These are phyloP conservation scores for Phytophthora pistaciae DNA, from an alignment of 352 stramenopile species.

Conservation along the genomic window DNA sequence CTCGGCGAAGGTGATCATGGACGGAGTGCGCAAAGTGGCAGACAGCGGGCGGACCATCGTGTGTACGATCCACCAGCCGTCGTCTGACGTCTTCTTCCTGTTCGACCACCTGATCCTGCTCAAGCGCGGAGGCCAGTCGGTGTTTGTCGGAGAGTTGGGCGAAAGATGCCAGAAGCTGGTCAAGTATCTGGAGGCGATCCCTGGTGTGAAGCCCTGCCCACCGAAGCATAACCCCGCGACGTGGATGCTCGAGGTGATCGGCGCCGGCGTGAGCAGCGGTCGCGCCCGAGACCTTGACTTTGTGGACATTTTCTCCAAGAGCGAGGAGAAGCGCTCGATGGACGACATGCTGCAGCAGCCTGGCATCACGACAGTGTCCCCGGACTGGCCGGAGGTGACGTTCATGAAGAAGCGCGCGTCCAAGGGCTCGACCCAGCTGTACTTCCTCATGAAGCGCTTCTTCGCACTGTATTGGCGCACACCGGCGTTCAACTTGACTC, in stretches of 20 bases:
- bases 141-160: conserved; percentile 86
- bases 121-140: conserved; percentile 50
- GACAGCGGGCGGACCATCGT: conserved; percentile 71
- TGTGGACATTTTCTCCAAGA: conserved; percentile 35
- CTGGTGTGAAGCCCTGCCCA: conserved; percentile 43
- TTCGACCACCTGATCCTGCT: conserved; percentile 85
- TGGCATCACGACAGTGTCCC: conserved; percentile 16
- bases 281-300: conserved; percentile 58
- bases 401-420: conserved; percentile 39
- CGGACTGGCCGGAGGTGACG: conserved; percentile 25
- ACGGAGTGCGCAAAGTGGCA: conserved; percentile 82
- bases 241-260: conserved; percentile 15
- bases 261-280: conserved; percentile 64
- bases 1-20: conserved; percentile 79
- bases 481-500: conserved; percentile 73
- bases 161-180: conserved; percentile 40
- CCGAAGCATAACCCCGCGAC: conserved; percentile 36
- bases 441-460: conserved; percentile 55
- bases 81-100: conserved; percentile 79
- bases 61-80: conserved; percentile 93
- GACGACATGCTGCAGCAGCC: conserved; percentile 19
- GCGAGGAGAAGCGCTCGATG: conserved; percentile 22
- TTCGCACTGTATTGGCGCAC: conserved; percentile 35
- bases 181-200: conserved; percentile 37
- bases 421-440: conserved; percentile 28